Conservation (phyloP, 139 green algal species). For the Coelastrella sp. region DNA sequence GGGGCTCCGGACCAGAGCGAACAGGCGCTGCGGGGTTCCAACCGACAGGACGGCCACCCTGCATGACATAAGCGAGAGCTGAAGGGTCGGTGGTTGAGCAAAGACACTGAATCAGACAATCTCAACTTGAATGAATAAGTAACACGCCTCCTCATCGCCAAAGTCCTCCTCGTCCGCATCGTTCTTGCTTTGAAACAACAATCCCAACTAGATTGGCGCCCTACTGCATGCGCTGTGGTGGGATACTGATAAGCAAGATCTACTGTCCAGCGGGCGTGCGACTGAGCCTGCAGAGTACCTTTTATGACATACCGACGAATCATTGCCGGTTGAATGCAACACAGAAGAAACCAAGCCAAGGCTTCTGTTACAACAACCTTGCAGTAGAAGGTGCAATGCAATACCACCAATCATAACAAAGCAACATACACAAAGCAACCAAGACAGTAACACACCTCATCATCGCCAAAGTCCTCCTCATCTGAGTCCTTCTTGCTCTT, state of each 20-base stretch:
- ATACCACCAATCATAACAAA: background rate
- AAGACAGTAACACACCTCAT: background rate
- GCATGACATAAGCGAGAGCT: background rate
- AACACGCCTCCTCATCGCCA: background rate
- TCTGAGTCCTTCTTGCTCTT: constrained; percentile 24
- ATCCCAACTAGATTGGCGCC: no score
- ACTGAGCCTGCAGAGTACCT: no score
- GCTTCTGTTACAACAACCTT: no score
- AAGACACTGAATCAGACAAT: no score
- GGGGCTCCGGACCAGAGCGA: background rate
- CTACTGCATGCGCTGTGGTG: no score
- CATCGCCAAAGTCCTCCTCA: constrained; percentile 15
- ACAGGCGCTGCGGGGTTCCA: background rate
- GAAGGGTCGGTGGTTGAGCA: no score
- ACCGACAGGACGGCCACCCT: background rate
- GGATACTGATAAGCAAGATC: no score
- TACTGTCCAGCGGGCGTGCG: no score
- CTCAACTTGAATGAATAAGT: no score
- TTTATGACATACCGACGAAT: no score
- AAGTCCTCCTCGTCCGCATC: constrained; percentile 5
- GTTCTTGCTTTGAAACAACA: background rate
- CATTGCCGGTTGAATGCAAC: no score
- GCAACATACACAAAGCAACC: background rate
- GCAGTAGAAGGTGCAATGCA: background rate
- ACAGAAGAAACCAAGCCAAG: no score